Evolutionary conservation across 1,284 basidiomycete species (phyloP).

Genomic region (Peniophora sp.): DNA sequence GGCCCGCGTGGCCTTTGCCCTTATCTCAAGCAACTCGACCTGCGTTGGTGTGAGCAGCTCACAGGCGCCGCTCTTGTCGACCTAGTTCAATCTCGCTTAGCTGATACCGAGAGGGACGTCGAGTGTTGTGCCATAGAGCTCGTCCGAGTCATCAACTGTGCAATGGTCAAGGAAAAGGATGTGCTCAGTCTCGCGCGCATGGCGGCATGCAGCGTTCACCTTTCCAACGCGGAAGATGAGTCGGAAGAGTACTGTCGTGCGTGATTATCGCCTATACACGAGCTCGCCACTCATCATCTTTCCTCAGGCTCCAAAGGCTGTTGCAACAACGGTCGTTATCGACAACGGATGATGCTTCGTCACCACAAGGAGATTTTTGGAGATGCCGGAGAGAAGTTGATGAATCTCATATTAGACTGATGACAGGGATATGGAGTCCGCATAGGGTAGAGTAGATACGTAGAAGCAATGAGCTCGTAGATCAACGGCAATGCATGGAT

Average conservation of each 20-base stretch:
- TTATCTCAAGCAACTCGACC: conserved; percentile 37
- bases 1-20: conserved; percentile 40
- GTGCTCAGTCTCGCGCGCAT: conserved; percentile 41
- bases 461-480: background rate
- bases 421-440: background rate
- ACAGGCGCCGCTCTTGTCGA: conserved; percentile 42
- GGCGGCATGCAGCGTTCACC: conserved; percentile 42
- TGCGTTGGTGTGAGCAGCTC: conserved; percentile 56
- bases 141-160: conserved; percentile 52
- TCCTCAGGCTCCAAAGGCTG: conserved; percentile 37
- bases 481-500: background rate
- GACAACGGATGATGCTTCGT: conserved; percentile 33
- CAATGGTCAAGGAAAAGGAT: conserved; percentile 47
- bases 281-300: conserved; percentile 6
- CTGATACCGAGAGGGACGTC: conserved; percentile 4
- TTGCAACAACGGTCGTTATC: conserved; percentile 48
- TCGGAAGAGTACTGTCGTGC: conserved; percentile 48
- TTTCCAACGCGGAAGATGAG: conserved; percentile 17
- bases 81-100: conserved; percentile 34
- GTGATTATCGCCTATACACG: conserved; percentile 15
- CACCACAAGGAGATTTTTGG: conserved; percentile 13
- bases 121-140: conserved; percentile 27
- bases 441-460: conserved; percentile 2
- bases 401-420: conserved; percentile 8
- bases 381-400: background rate